Evolutionary conservation across 2,329 filamentous ascomycete species (phyloP), one percentile per base, ranked within the genome.

Genomic region (Stylonectria norvegica): DNA sequence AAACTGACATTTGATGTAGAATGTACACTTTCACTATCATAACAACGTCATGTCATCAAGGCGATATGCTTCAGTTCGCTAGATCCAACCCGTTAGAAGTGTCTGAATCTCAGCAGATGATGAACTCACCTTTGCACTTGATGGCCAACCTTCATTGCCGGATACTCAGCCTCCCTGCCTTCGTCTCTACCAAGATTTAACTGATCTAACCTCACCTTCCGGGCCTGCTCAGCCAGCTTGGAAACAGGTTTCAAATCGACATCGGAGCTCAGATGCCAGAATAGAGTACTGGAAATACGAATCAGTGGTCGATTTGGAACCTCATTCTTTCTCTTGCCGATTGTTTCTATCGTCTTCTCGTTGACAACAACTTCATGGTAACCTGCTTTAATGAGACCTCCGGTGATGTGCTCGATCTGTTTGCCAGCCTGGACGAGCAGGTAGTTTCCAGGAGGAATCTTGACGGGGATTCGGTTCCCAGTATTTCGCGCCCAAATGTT

Each of bases 401-500:
- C 77, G 0, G 77, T 80, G 36, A 78, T 60, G 62, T 81, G 72
- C 66, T 81, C 78, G 40, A 81, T 67, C 64, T 81, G 78, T 66
- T 81, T 81, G 42, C 78, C 78, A 2, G 78, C 78, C 55, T 81
- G 78, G 5, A 81, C 78, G 12, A 81, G 69, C 12, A 81, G 66
- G 59, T 79, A 69, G 57, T 76, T 77, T 4, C 76, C 76, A 3
- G 64, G 63, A 0, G 78, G 78, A 48, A 81, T 81, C 61, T 71
- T 70, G 47, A 81, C 78, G 31, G 77, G 61, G 49, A 81, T 79
- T 48, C 72, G 71, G 46, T 66, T 68, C 31, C 78, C 78, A 2
- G 77, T 81, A 69, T 81, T 81, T 50, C 78, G 75, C 16, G 76
- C 78, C 78, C 78, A 81, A 54, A 81, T 74, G 64, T 81, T 72